Percentiles rank a stretch among this genome's conserved stretches.
phyloP scores from a whole-genome alignment of 2,329 filamentous ascomycete species.

The Macrophomina pseudophaseolina region DNA sequence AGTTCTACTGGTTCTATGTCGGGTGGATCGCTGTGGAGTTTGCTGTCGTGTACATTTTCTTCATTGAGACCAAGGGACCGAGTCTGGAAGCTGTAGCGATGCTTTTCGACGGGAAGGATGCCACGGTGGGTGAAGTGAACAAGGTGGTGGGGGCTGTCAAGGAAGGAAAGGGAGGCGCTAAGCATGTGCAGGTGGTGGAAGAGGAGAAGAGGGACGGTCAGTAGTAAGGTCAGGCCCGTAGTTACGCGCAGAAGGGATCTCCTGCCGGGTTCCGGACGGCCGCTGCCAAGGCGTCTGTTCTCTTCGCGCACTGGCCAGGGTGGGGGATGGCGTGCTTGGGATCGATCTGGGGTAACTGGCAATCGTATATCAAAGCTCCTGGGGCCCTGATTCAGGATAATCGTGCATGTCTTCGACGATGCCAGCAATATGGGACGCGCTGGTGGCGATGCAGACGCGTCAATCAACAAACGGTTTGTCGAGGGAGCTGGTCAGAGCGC shows the following conservation, averaged over 20 bases:
- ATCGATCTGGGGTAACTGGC: conserved; percentile 17
- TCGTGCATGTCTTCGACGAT: not conserved
- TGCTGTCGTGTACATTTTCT: conserved; percentile 34
- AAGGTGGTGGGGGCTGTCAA: conserved; percentile 11
- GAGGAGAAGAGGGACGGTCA: too few relatives aligned
- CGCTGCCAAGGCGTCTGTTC: conserved; percentile 20
- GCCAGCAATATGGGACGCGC: not conserved
- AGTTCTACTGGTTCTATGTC: conserved; percentile 48
- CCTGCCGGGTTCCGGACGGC: conserved; percentile 1
- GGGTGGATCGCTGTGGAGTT: conserved; percentile 18
- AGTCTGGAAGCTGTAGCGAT: conserved; percentile 36
- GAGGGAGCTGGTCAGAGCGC: not conserved
- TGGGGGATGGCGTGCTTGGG: conserved; percentile 16
- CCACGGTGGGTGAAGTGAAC: conserved; percentile 16
- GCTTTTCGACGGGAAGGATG: conserved; percentile 35
- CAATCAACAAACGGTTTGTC: not conserved
- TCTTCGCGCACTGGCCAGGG: conserved; percentile 11
- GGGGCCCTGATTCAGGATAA: not conserved
- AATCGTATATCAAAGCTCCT: conserved; percentile 21
- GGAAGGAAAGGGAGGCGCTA: not conserved
- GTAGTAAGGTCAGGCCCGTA: not conserved
- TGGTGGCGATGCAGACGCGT: not conserved
- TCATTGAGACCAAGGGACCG: conserved; percentile 36
- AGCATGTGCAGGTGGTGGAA: not conserved
- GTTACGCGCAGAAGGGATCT: not conserved